Percentiles rank a stretch among this genome's conserved stretches.
These are phyloP conservation scores for Quercus robur DNA, from an alignment of 306 rosid species.

Conservation along the genomic window DNA sequence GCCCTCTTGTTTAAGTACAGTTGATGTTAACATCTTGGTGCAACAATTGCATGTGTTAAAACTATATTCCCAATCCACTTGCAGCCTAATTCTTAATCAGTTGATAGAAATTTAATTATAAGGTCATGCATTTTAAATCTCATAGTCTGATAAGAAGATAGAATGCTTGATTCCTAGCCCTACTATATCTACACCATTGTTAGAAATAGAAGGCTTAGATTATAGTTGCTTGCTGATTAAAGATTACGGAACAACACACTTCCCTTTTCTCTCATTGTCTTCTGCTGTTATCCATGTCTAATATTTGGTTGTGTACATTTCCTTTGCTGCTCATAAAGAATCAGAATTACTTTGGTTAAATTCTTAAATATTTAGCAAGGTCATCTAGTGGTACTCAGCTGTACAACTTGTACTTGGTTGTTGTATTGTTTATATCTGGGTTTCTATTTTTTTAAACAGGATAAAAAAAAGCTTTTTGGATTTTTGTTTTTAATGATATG, in stretches of 20 bases:
- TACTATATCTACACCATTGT: background rate
- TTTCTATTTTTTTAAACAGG: too few species aligned
- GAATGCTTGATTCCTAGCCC: background rate
- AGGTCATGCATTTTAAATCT: background rate
- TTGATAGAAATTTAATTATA: background rate
- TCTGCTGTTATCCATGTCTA: background rate
- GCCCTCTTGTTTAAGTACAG: background rate
- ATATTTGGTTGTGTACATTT: background rate
- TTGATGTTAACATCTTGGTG: background rate
- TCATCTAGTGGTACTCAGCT: background rate
- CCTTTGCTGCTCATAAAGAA: background rate
- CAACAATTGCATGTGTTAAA: background rate
- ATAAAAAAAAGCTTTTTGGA: background rate
- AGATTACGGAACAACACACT: background rate
- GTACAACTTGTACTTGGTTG: background rate
- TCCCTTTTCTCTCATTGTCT: background rate
- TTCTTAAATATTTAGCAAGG: background rate
- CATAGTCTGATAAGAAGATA: background rate
- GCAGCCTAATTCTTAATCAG: background rate
- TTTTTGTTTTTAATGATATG: background rate
- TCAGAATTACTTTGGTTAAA: conserved; percentile 1
- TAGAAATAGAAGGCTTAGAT: background rate
- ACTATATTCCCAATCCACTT: background rate
- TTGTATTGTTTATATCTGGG: background rate
- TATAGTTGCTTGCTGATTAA: background rate